Evolutionary conservation across 2,329 filamentous ascomycete genomes (phyloP), one percentile per base, ranked within the genome.

Genomic region (Scedosporium apiospermum): DNA sequence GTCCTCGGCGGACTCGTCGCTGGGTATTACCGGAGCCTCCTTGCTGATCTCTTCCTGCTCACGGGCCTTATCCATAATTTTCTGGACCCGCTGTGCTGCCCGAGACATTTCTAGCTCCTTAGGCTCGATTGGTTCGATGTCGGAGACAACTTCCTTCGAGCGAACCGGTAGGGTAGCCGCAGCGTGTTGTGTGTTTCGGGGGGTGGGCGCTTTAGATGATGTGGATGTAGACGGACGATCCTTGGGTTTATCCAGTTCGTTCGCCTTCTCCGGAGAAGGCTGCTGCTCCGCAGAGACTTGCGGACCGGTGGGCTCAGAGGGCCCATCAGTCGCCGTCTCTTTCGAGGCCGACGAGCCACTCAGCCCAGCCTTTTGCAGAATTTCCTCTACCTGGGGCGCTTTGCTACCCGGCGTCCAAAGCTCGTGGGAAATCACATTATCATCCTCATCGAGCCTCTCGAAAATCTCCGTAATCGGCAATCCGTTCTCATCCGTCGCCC

Each of bases 391-490:
- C 66, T 89, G 83, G 7, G 85, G 79, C 18, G 89, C 83, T 14
- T 82, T 78, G 61, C 88, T 84, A 6, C 87, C 88, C 0, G 91
- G 88, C n/a, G 77, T 83, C 44, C 86, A 84, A 34, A 88, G 76
- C 62, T 78, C 83, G 67, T 82, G 86, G 0, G 85, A 89, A 59
- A 96, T 74, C 3, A 98, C 83, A 69, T 96, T 95, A 63, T 88
- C 95, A 10, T 96, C 85, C 7, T 97, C 93, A 70, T 98, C 95
- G 26, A 98, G 79, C 76, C 96, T 86, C 74, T 99, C 95, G 62
- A 91, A 80, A 66, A 99, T 98, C 69, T 98, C 95, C 38, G 89
- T 93, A 64, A 98, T 83, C 0, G 92, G 90, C 60, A 63, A 49
- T 1, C 86, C 87, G 12, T 87, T 86, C 64, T 89, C 88, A 64